Evolutionary conservation across 2,329 filamentous ascomycete genomes (phyloP).

Genomic region (Fusarium goolgardi): DNA sequence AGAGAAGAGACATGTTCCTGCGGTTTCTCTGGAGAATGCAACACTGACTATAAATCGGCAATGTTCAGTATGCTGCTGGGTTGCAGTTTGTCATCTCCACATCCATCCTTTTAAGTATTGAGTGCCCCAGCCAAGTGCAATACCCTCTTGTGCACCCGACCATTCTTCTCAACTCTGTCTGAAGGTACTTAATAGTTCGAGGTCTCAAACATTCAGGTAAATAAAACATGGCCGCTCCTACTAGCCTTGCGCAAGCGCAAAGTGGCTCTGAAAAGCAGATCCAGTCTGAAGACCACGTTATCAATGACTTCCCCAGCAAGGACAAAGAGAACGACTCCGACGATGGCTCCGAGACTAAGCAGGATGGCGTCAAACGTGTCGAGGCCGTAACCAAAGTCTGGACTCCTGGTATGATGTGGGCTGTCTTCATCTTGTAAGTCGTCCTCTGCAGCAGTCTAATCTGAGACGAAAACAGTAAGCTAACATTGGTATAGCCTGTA

Average conservation of each 20-base stretch:
- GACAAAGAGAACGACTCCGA: conserved; percentile 34
- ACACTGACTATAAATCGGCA: conserved; percentile 29
- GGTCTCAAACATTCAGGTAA: background rate
- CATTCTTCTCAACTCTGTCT: background rate
- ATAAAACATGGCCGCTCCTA: conserved; percentile 10
- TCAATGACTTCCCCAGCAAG: conserved; percentile 23
- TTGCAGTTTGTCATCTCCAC: conserved; percentile 1
- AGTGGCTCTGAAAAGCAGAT: conserved; percentile 37
- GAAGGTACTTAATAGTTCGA: background rate
- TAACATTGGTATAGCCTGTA: conserved; percentile 50
- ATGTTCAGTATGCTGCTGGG: background rate
- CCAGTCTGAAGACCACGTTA: conserved; percentile 14
- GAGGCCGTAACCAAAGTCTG: conserved; percentile 56
- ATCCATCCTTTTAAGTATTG: conserved; percentile 1
- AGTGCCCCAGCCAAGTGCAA: conserved; percentile 6
- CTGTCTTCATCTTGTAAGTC: conserved; percentile 55
- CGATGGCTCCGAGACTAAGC: conserved; percentile 47
- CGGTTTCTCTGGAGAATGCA: conserved; percentile 13
- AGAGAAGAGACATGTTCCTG: background rate
- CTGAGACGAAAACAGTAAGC: background rate
- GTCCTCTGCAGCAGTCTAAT: too few relatives aligned
- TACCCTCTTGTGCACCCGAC: background rate
- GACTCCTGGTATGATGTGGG: conserved; percentile 53
- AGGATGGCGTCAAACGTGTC: conserved; percentile 55
- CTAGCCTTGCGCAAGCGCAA: conserved; percentile 12